phyloP scores from a whole-genome alignment of 2,329 filamentous ascomycete genomes.

The Fusarium sp. region DNA sequence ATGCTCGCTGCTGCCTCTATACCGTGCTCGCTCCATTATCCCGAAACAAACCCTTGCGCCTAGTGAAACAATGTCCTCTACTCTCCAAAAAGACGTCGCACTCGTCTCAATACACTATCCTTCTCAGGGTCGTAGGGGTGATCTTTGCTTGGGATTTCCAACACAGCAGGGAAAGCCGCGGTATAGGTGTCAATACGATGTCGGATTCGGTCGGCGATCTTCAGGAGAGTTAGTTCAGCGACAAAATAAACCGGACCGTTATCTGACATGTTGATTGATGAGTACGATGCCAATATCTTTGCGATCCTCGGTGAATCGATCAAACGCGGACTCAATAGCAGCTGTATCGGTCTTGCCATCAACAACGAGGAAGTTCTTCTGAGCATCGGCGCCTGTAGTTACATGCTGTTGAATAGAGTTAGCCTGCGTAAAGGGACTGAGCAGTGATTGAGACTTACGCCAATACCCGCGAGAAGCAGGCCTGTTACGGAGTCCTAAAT shows the following conservation, averaged over 20 bases:
- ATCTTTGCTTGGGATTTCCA: slow-evolving; percentile 98
- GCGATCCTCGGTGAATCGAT: slow-evolving; percentile 84
- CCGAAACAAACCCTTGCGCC: slow-evolving; percentile 12
- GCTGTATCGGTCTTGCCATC: slow-evolving; percentile 91
- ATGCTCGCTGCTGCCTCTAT: background rate
- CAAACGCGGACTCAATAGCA: slow-evolving; percentile 89
- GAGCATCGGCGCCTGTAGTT: slow-evolving; percentile 83
- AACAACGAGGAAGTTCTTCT: slow-evolving; percentile 98
- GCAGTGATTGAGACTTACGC: slow-evolving; percentile 64
- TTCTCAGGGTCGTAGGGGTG: slow-evolving; percentile 99
- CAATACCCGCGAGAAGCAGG: slow-evolving; percentile 92
- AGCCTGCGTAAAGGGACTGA: background rate
- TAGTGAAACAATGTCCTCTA: slow-evolving; percentile 50
- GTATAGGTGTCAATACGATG: slow-evolving; percentile 90
- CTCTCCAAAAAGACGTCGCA: slow-evolving; percentile 74
- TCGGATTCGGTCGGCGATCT: slow-evolving; percentile 96
- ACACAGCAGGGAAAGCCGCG: slow-evolving; percentile 92
- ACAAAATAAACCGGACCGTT: background rate
- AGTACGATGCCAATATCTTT: slow-evolving; percentile 97
- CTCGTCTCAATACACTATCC: slow-evolving; percentile 93
- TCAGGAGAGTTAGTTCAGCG: slow-evolving; percentile 33
- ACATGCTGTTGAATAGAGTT: slow-evolving; percentile 73
- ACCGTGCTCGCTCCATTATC: background rate
- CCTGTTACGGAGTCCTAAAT: slow-evolving; percentile 92
- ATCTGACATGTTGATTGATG: slow-evolving; percentile 93